A percentile compares a stretch with the other conserved stretches of the same genome.
These are phyloP conservation scores for Pseudognaphalium luteoalbum DNA, from an alignment of 129 eudicot species.

Conservation along the genomic window DNA sequence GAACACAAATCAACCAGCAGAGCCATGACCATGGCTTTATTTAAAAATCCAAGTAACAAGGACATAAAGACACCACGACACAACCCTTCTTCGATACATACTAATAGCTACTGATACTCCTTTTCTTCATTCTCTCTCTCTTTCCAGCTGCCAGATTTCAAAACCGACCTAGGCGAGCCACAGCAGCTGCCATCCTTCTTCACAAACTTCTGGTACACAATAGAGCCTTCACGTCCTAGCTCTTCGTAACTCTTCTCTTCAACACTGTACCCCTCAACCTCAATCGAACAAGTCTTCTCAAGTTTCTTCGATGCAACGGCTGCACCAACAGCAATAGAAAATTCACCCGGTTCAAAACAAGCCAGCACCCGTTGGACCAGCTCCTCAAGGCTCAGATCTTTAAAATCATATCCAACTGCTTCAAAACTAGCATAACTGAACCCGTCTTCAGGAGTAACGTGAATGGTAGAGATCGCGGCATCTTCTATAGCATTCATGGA, in stretches of 20 bases:
- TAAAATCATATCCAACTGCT: conserved; percentile 71
- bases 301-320: conserved; percentile 37
- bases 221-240: conserved; percentile 60
- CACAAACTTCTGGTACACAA: conserved; percentile 61
- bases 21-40: conserved; percentile 31
- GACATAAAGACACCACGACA: conserved; percentile 8
- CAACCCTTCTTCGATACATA: conserved; percentile 34
- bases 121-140: conserved; percentile 57
- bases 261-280: conserved; percentile 47
- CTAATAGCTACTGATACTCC: conserved; percentile 42
- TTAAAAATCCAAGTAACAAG: not conserved
- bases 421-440: conserved; percentile 96
- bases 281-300: conserved; percentile 30
- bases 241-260: conserved; percentile 57
- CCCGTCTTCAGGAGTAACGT: conserved; percentile 90
- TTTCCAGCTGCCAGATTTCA: conserved; percentile 55
- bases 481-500: conserved; percentile 85
- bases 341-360: conserved; percentile 77
- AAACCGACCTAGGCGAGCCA: conserved; percentile 61
- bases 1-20: not conserved
- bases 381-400: conserved; percentile 32
- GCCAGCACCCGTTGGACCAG: conserved; percentile 63
- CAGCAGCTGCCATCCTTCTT: conserved; percentile 43
- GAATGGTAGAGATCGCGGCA: conserved; percentile 70
- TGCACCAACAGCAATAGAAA: conserved; percentile 74